Evolutionary conservation across 345 rosid genomes (phyloP), one percentile per base, ranked within the genome.

Genomic region (Eucalyptus pauciflora): DNA sequence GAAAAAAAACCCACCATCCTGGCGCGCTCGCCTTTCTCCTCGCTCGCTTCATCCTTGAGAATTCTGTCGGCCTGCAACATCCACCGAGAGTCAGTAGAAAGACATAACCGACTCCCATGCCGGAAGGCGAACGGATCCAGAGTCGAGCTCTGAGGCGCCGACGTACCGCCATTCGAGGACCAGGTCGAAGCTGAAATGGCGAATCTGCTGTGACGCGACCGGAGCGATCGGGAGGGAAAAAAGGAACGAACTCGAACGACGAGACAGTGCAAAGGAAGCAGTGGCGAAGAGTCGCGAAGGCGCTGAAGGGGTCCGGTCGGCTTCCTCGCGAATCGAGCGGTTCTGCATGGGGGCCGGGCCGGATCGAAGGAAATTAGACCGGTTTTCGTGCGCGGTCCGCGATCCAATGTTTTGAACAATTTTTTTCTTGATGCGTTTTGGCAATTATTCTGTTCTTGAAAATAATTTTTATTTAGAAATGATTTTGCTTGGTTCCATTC

Each of bases 21-120:
- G 69, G 99, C 99, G 86, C 97, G 98, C 87, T 96, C 98, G 83
- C 99, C 99, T 89, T 96, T 97, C 93, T 97, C 99, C 92, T 96
- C 99, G 62, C 88, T 96, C 87, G 99, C 99, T 67, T 97, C 99
- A 95, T 97, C 97, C 93, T 95, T 97, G 87, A 97, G 87, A 91
- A 96, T 96, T 87, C 69, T 94, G 29, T 96, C 96, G 88, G 94
- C 87, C 99, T 96, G 87, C 43, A 87, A 22, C 45, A 88, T 86
- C 88, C 86, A 62, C 76, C 91, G 88, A 48, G 12, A 86, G 48
- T 5, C 88, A 29, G 31, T 6, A 29, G 20, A 46, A 79, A 49
- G 20, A 24, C 27, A 54, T 1, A 27, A 24, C 18, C 10, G 69
- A 86, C 13, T 25, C 29, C 9, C 87, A 62, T 58, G 67, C 45